Evolutionary conservation across 2,329 filamentous ascomycete species (phyloP), one percentile per base, ranked within the genome.

Genomic region (Bipolaris gigantea): DNA sequence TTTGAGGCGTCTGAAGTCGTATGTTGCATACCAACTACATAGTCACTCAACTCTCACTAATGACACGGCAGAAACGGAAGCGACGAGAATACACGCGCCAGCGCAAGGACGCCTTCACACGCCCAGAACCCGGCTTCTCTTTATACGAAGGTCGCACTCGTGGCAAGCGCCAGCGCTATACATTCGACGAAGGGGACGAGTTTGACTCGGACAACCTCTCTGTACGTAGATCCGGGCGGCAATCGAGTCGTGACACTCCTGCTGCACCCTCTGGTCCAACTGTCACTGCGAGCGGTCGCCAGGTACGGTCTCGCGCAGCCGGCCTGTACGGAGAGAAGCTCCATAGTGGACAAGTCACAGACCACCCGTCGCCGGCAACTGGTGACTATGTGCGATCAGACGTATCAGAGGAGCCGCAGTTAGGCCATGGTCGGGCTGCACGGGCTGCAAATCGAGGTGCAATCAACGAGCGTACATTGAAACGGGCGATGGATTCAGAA

Each of bases 161-260:
- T 55, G 94, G 94, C 52, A 97, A 99, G 80, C 89, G 93, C 57
- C 89, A 96, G 77, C 95, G 92, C 75, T 99, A 99, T 71, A 99
- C 91, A 0, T 99, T 90, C 70, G 95, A 92, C 0, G 92, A 97
- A 48, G 90, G 95, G 21, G 90, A 95, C 62, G 91, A 96, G n/a
- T 80, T 77, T 47, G 84, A 84, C 68, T 87, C 86, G 72, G 92
- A 79, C 56, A 77, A 78, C 16, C 84, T 87, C 6, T 90, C 90
- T 11, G 83, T 85, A 16, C 86, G 83, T 40, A 79, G 81, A 42
- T 86, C 84, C 4, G 78, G 77, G 9, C 78, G 93, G 23, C 89
- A 91, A 61, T 91, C 89, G 1, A 84, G 87, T 35, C 82, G 86
- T 9, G 86, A 85, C 59, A 91, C 90, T 0, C 89, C 91, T 0